Evolutionary conservation across 768 basidiomycete species (phyloP).

Genomic region (Leucosporidium yakuticum): DNA sequence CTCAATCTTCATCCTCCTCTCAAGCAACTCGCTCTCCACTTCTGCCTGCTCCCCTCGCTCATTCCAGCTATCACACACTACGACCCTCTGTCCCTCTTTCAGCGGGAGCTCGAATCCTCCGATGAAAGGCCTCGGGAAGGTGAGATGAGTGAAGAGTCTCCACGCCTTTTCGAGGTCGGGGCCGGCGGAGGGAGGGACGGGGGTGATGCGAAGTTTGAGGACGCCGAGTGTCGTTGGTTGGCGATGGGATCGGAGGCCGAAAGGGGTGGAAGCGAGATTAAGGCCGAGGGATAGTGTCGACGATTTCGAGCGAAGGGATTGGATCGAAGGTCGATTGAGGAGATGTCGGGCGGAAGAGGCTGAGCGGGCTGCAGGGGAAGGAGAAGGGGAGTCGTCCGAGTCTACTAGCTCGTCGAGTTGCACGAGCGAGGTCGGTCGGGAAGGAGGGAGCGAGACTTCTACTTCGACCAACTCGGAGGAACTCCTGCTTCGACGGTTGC

Average conservation of each 20-base stretch:
- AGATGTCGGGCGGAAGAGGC: too few species aligned
- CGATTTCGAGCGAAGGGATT: too few species aligned
- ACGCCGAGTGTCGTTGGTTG: background rate
- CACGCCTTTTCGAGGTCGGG: background rate
- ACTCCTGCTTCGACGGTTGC: background rate
- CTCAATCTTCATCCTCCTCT: too few species aligned
- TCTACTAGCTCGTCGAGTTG: background rate
- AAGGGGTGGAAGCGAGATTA: background rate
- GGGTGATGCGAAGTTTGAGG: background rate
- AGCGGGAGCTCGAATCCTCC: background rate
- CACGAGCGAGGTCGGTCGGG: background rate
- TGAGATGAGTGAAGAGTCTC: background rate
- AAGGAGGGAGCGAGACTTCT: background rate
- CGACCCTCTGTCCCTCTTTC: too few species aligned
- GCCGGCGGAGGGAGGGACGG: background rate
- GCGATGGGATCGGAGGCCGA: background rate
- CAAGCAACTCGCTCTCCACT: too few species aligned
- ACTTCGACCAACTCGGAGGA: background rate
- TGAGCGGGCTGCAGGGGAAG: too few species aligned
- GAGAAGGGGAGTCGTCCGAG: too few species aligned
- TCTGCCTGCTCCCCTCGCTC: too few species aligned
- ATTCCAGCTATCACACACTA: too few species aligned
- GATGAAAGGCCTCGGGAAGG: background rate
- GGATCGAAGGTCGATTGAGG: too few species aligned
- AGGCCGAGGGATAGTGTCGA: background rate